Evolutionary conservation across 495 filamentous ascomycete species (phyloP).

Genomic region (Penicillium argentinense): DNA sequence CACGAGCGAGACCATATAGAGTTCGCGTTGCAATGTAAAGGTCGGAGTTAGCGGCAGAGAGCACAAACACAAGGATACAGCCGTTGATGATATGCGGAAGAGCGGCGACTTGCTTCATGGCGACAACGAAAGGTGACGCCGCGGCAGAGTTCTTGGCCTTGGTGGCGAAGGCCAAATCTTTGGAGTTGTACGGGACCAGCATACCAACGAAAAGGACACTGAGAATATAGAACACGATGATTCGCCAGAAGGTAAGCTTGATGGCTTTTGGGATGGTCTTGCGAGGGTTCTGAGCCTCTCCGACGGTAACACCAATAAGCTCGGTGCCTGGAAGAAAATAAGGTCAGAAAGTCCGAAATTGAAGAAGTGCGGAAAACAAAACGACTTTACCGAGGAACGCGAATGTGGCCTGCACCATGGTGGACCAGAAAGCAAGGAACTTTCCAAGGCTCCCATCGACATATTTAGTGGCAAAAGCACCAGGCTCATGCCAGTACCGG

Average conservation of each 20-base stretch:
- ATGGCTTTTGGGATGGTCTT: slow-evolving; percentile 75
- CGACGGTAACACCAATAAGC: slow-evolving; percentile 68
- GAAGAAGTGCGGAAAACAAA: background rate
- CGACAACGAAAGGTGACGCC: slow-evolving; percentile 64
- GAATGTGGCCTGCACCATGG: slow-evolving; percentile 77
- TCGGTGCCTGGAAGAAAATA: no score
- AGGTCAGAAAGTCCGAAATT: no score
- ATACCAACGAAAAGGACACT: slow-evolving; percentile 53
- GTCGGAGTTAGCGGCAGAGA: slow-evolving; percentile 73
- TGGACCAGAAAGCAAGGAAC: slow-evolving; percentile 77
- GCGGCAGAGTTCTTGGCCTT: slow-evolving; percentile 42
- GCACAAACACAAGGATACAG: slow-evolving; percentile 74
- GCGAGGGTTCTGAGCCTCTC: slow-evolving; percentile 74
- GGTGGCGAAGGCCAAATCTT: slow-evolving; percentile 54
- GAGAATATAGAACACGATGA: slow-evolving; percentile 74
- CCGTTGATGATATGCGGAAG: slow-evolving; percentile 60
- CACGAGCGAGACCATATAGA: slow-evolving; percentile 72
- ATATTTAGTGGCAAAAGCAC: slow-evolving; percentile 51
- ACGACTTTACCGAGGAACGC: slow-evolving; percentile 83
- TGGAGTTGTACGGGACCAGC: slow-evolving; percentile 55
- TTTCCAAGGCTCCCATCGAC: slow-evolving; percentile 42
- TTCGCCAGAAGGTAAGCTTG: slow-evolving; percentile 80
- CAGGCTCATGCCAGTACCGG: slow-evolving; percentile 73
- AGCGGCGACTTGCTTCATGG: slow-evolving; percentile 51
- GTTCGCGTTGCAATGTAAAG: slow-evolving; percentile 81